A percentile compares a stretch with the other conserved stretches of the same genome.
phyloP scores from a whole-genome alignment of 2,329 filamentous ascomycete species.

The Talaromyces verruculosus region DNA sequence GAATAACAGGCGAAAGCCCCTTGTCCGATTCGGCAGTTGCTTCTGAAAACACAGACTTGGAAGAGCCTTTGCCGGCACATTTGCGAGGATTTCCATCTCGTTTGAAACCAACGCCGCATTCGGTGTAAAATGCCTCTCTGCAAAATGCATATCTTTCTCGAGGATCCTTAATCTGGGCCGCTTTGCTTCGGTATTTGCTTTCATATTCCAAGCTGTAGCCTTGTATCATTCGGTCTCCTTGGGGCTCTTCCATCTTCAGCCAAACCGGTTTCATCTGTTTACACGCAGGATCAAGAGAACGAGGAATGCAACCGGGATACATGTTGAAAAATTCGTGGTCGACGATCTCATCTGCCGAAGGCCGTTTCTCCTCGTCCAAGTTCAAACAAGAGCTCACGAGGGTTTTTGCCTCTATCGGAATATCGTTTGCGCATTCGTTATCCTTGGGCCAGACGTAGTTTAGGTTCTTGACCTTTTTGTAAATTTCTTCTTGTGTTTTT shows the following conservation, averaged over 20 bases:
- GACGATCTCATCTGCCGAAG: conserved; percentile 52
- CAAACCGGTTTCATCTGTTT: conserved; percentile 44
- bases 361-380: conserved; percentile 49
- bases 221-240: conserved; percentile 46
- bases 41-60: conserved; percentile 49
- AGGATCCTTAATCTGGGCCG: conserved; percentile 38
- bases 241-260: conserved; percentile 46
- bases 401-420: conserved; percentile 51
- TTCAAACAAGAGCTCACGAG: conserved; percentile 50
- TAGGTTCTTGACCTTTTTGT: conserved; percentile 49
- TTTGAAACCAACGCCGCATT: conserved; percentile 48
- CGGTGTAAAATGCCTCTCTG: conserved; percentile 44
- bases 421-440: conserved; percentile 45
- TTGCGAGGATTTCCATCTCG: conserved; percentile 44
- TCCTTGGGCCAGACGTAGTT: conserved; percentile 53
- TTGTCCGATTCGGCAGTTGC: conserved; percentile 48
- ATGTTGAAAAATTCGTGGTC: conserved; percentile 53
- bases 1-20: conserved; percentile 47
- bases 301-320: conserved; percentile 50
- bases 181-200: conserved; percentile 38
- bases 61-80: conserved; percentile 46
- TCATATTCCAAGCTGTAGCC: conserved; percentile 48
- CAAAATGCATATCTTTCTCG: conserved; percentile 42
- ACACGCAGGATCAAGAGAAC: conserved; percentile 42
- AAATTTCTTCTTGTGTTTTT: conserved; percentile 54